Evolutionary conservation across 23 red algal genomes (phyloP).

Genomic region (Agarophyton chilense): DNA sequence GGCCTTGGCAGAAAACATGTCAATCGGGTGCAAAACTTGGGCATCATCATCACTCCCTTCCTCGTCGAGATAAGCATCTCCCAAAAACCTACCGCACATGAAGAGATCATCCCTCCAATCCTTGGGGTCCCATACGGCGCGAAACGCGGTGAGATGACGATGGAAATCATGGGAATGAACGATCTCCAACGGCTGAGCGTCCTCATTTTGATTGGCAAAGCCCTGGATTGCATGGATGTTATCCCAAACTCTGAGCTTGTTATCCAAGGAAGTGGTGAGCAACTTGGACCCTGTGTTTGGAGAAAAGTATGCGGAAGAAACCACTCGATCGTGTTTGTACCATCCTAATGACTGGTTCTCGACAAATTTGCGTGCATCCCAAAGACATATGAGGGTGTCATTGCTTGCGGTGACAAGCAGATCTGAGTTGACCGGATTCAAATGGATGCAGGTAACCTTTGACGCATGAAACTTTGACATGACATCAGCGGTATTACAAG

Average conservation of each 20-base stretch:
- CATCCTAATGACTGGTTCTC: constrained; percentile 35
- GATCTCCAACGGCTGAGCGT: constrained; percentile 38
- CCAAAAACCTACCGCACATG: constrained; percentile 77
- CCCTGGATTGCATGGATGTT: constrained; percentile 43
- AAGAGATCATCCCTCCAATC: constrained; percentile 77
- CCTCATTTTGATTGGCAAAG: constrained; percentile 18
- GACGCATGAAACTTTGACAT: constrained; percentile 26
- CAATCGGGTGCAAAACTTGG: constrained; percentile 71
- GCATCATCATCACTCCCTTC: constrained; percentile 8
- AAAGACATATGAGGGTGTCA: constrained; percentile 66
- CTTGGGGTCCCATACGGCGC: constrained; percentile 84
- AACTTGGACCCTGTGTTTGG: constrained; percentile 64
- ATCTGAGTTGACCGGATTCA: constrained; percentile 42
- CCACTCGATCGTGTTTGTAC: constrained; percentile 52
- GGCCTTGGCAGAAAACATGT: constrained; percentile 65
- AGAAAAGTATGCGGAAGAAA: constrained; percentile 72
- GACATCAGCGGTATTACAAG: neutral
- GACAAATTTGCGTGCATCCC: constrained; percentile 79
- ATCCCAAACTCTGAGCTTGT: constrained; percentile 68
- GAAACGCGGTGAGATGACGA: constrained; percentile 72
- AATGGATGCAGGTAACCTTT: constrained; percentile 72
- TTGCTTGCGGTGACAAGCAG: constrained; percentile 72
- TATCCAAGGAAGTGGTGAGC: constrained; percentile 75
- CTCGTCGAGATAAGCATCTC: constrained; percentile 58
- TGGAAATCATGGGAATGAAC: constrained; percentile 88